A percentile compares a stretch with the other conserved stretches of the same genome.
phyloP scores from a whole-genome alignment of 257 asterid genomes.

The Ilex aquifolium region DNA sequence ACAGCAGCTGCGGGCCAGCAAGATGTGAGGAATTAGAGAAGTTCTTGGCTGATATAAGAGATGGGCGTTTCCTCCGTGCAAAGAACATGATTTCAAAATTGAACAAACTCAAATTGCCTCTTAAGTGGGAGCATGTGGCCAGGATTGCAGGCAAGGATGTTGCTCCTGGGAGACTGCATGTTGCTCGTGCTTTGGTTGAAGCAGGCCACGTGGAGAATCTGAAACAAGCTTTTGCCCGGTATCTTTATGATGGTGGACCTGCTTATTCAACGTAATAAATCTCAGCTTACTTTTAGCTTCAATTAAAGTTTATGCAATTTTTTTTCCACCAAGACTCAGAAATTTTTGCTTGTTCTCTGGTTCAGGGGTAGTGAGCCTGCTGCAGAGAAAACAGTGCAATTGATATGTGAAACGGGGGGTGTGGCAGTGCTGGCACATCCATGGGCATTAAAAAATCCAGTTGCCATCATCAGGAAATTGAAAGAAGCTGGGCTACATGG shows the following conservation, averaged over 20 bases:
- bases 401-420: constrained; percentile 89
- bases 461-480: constrained; percentile 56
- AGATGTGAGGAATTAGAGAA: constrained; percentile 53
- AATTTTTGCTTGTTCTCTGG: constrained; percentile 2
- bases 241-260: constrained; percentile 96
- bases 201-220: constrained; percentile 95
- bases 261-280: constrained; percentile 82
- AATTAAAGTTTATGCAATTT: neutral
- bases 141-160: constrained; percentile 91
- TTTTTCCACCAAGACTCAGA: neutral
- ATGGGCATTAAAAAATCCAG: constrained; percentile 88
- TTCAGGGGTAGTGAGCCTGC: constrained; percentile 89
- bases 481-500: constrained; percentile 88
- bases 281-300: neutral
- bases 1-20: constrained; percentile 87
- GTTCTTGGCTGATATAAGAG: constrained; percentile 58
- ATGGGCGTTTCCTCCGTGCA: constrained; percentile 85
- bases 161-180: constrained; percentile 95
- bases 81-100: constrained; percentile 76
- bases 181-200: constrained; percentile 97
- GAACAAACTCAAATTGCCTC: constrained; percentile 73
- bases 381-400: constrained; percentile 70
- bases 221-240: constrained; percentile 77
- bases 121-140: constrained; percentile 77
- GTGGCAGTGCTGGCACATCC: constrained; percentile 96